Evolutionary conservation across 2,329 filamentous ascomycete species (phyloP), one percentile per base, ranked within the genome.

Genomic region (Fusarium sterilihyphosum): DNA sequence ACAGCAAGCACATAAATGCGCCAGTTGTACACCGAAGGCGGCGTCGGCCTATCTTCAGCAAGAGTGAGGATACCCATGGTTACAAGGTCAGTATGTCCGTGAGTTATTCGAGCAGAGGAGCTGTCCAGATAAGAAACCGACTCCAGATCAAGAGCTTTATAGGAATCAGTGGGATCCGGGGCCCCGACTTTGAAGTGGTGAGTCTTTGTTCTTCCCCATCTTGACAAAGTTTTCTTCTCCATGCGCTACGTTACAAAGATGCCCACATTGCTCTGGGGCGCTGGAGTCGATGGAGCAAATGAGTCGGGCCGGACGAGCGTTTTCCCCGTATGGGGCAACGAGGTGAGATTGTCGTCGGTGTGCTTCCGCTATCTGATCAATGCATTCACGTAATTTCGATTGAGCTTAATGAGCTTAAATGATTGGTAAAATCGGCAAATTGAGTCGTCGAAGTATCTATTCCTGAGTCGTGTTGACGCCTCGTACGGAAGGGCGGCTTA

Each of bases 11-110:
- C 74, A 60, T 83, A 84, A 49, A 79, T 66, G 12, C 78, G 71
- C 77, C 77, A 79, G 64, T 84, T 84, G 78, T 84, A 84, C 49
- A 84, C 82, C 35, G 75, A 74, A 8, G 74, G 59, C n/a, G 82
- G 82, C 69, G 82, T 83, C 43, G 82, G 79, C 76, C 81, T 65
- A 47, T 83, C 82, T 69, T 83, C 82, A 49, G 78, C 77, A 49
- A 82, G 78, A 46, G 79, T 78, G 38, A 83, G 80, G 37, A 83
- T 62, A 63, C 78, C 75, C 78, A 79, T 80, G 37, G 18, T 60
- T 47, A 18, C 18, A 35, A 20, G 47, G 40, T 38, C 24, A 22
- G 37, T 59, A 31, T 61, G 40, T 38, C 26, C 20, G 33, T 52
- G 24, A 65, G 17, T 29, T 46, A 31, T n/a, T 26, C 20, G 43